Base-by-base conservation (phyloP, 2,329 filamentous ascomycete genomes). In the Neofusicoccum parvum region DNA sequence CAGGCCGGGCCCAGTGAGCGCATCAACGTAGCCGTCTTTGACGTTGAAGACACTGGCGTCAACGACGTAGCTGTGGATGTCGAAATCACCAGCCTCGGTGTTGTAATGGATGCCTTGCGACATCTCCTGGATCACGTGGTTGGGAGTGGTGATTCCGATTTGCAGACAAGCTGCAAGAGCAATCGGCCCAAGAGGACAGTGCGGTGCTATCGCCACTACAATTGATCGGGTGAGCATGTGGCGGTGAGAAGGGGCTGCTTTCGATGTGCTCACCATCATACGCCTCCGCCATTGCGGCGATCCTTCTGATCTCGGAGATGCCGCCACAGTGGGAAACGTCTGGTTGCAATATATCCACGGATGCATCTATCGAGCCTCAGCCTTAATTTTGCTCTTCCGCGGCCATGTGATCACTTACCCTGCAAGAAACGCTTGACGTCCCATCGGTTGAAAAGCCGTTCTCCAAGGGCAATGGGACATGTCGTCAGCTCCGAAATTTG, bases 51-150 rank as follows among this genome's bases (percentile, higher is more conserved):
- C 85, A 58, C 85, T 83, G 0, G 86, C 82, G 69, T 92, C 86
- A 71, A 85, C 86, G 1, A 88, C 81, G 72, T 92, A 92, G 32
- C 85, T 90, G 12, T 85, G 85, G 64, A 79, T 64, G 67, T 79
- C 77, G 59, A 74, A 69, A 36, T 73, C 74, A 0, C 76, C 77
- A 1, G 71, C 74, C 6, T 65, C 64, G 15, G 64, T 65, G 67
- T 94, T 94, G 73, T 93, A 94, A 74, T 94, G 91, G 70, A 94
- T 93, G 0, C 90, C 91, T 36, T 92, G 72, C 62, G 87, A 89
- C 91, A 92, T 92, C 75, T 93, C 90, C 72, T 91, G 87, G 37
- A 93, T 92, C 0, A 84, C 86, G 73, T 92, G 74, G 90, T 92
- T 20, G 83, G 83, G 20, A 80, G 86, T 10, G 78, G 80, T 20